These are phyloP conservation scores for Cubamyces sp. DNA, from an alignment of 768 basidiomycete genomes.

Conservation along the genomic window DNA sequence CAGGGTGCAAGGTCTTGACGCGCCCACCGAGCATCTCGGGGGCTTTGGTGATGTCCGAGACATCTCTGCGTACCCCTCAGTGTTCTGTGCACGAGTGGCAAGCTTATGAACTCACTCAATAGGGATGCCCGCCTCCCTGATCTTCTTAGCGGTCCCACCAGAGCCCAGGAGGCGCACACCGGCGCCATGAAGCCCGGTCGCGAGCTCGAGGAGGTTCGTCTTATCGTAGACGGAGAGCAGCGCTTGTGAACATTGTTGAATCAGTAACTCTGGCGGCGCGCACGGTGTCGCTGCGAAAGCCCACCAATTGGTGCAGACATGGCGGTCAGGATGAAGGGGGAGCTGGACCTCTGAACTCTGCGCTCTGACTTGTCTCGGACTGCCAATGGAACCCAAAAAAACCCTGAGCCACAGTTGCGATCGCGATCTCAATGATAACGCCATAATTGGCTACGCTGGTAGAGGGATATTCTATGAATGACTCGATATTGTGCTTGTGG, in stretches of 20 bases:
- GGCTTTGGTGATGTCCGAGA: conserved; percentile 95
- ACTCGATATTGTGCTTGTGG: too few species aligned
- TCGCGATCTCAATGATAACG: conserved; percentile 18
- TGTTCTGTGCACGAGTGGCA: neutral
- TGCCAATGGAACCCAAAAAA: conserved; percentile 14
- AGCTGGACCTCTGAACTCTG: neutral
- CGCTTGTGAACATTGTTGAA: conserved; percentile 48
- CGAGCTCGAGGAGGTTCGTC: conserved; percentile 84
- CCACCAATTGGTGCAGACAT: conserved; percentile 42
- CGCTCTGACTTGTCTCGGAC: conserved; percentile 1
- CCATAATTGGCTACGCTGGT: conserved; percentile 1
- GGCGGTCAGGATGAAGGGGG: conserved; percentile 6
- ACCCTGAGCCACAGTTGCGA: conserved; percentile 1
- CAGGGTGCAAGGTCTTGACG: conserved; percentile 98
- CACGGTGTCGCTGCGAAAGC: conserved; percentile 5
- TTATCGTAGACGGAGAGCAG: conserved; percentile 98
- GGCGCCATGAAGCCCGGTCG: conserved; percentile 75
- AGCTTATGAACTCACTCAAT: conserved; percentile 69
- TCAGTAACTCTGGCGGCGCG: neutral
- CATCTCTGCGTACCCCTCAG: conserved; percentile 65
- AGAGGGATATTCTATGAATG: too few species aligned
- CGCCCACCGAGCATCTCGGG: conserved; percentile 99
- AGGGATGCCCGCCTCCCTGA: conserved; percentile 88
- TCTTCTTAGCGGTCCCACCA: conserved; percentile 97
- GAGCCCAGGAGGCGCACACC: conserved; percentile 92